Evolutionary conservation across 2,329 filamentous ascomycete species (phyloP).

Genomic region (Neonectria magnoliae): DNA sequence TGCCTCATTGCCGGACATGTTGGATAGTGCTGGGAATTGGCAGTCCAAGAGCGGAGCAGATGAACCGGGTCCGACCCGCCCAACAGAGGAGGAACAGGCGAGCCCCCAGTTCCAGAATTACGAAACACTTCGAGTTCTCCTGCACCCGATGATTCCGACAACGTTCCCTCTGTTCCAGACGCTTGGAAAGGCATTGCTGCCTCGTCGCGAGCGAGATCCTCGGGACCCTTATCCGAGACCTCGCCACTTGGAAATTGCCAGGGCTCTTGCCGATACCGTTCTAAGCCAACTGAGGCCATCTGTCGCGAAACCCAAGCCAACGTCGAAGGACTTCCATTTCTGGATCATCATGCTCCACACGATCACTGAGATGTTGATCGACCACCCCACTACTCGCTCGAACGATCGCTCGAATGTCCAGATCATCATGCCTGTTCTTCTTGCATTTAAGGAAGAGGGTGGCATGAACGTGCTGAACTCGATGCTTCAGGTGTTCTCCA

Average conservation of each 20-base stretch:
- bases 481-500: slow-evolving; percentile 74
- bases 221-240: slow-evolving; percentile 69
- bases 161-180: slow-evolving; percentile 89
- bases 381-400: slow-evolving; percentile 60
- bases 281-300: slow-evolving; percentile 71
- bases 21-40: slow-evolving; percentile 42
- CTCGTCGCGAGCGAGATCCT: slow-evolving; percentile 67
- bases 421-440: slow-evolving; percentile 78
- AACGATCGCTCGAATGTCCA: slow-evolving; percentile 61
- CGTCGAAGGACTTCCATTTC: slow-evolving; percentile 77
- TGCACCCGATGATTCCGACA: slow-evolving; percentile 80
- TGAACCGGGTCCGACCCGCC: slow-evolving; percentile 40
- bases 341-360: slow-evolving; percentile 84
- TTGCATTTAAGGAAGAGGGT: slow-evolving; percentile 84
- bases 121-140: slow-evolving; percentile 77
- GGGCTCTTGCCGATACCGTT: slow-evolving; percentile 76
- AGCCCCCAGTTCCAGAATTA: slow-evolving; percentile 74
- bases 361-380: slow-evolving; percentile 81
- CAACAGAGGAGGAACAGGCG: slow-evolving; percentile 55
- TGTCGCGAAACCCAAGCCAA: slow-evolving; percentile 56
- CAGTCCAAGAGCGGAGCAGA: slow-evolving; percentile 37
- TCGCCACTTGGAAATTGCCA: slow-evolving; percentile 65
- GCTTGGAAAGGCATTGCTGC: slow-evolving; percentile 82
- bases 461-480: slow-evolving; percentile 79
- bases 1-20: slow-evolving; percentile 47